Base-by-base conservation (phyloP, 2,329 filamentous ascomycete genomes). In the Sporothrix brunneoviolacea region DNA sequence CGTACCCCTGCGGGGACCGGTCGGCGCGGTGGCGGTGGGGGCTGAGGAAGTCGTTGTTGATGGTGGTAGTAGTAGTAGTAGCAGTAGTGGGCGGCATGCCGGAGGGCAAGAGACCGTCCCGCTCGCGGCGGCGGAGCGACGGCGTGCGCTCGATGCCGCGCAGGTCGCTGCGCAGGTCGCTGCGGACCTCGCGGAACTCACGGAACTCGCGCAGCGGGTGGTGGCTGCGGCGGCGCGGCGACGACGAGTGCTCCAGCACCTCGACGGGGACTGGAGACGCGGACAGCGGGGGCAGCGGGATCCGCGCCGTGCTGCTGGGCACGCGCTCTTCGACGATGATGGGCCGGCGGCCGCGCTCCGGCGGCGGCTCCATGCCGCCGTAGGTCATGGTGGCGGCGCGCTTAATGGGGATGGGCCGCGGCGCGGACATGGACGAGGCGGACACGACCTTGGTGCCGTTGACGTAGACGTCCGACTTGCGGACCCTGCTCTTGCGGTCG, bases 331-430 rank as follows among this genome's bases (percentile, higher is more conserved):
- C 53, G 30, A 59, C 53, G 47, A 59, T 57, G 42, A 58, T 52
- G 47, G 55, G 57, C 33, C 57, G 53, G 39, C 54, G 57, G 46
- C 57, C 58, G 39, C 55, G 57, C 21, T 55, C 50, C 12, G 52
- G 52, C 27, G 53, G 50, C 7, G 54, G 45, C 44, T 55, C 53
- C 36, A 52, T 50, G 57, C 44, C 57, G 30, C 41, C 52, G 28
- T 60, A 58, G 16, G 60, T 57, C 36, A 58, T 51, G 36, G 59
- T 62, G n/a, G 58, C 56, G 33, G 59, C 55, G 37, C 60, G 60
- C 51, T 59, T 57, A 46, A 61, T 57, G n/a, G 56, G 56, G 47
- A 58, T 59, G 19, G 59, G 58, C 35, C 45, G 45, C 45, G 54
- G 16, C 43, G 50, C 12, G 48, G 54, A 30, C 48, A 41, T 39